phyloP scores from a whole-genome alignment of 106 monocot species.

The Acorus gramineus region DNA sequence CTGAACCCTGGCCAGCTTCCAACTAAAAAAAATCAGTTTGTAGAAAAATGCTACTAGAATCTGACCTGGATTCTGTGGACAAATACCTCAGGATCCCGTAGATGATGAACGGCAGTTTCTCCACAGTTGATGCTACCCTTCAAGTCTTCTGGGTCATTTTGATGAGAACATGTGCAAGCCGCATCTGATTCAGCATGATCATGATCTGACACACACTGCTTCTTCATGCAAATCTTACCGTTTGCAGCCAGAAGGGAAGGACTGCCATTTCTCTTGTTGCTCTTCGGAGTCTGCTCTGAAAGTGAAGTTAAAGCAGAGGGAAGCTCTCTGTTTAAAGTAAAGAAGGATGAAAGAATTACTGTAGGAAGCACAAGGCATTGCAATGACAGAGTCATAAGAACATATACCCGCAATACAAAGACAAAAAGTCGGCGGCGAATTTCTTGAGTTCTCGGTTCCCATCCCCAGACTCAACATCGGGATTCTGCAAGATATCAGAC shows the following conservation, averaged over 20 bases:
- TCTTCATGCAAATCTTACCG: constrained; percentile 37
- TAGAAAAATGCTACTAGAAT: neutral
- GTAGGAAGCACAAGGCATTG: neutral
- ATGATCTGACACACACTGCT: constrained; percentile 23
- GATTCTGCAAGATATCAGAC: neutral
- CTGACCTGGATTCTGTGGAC: neutral
- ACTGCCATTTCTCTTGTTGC: constrained; percentile 60
- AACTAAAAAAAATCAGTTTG: neutral
- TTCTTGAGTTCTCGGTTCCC: constrained; percentile 46
- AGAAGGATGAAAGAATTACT: too few species aligned
- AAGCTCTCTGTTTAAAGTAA: constrained; percentile 31
- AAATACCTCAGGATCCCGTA: constrained; percentile 6
- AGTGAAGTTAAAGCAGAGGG: constrained; percentile 16
- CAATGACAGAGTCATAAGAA: neutral
- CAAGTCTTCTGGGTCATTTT: constrained; percentile 1
- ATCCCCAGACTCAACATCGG: neutral
- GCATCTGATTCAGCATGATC: neutral
- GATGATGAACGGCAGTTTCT: neutral
- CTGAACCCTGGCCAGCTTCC: too few species aligned
- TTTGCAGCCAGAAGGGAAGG: constrained; percentile 36
- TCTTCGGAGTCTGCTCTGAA: constrained; percentile 18
- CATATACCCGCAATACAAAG: constrained; percentile 84
- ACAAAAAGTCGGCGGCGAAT: constrained; percentile 80
- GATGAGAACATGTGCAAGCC: neutral
- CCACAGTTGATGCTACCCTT: neutral